Percentiles rank a stretch among this genome's conserved stretches.
Evolutionary conservation across 345 rosid genomes (phyloP).

Genomic region (Odontarrhena argentea): DNA sequence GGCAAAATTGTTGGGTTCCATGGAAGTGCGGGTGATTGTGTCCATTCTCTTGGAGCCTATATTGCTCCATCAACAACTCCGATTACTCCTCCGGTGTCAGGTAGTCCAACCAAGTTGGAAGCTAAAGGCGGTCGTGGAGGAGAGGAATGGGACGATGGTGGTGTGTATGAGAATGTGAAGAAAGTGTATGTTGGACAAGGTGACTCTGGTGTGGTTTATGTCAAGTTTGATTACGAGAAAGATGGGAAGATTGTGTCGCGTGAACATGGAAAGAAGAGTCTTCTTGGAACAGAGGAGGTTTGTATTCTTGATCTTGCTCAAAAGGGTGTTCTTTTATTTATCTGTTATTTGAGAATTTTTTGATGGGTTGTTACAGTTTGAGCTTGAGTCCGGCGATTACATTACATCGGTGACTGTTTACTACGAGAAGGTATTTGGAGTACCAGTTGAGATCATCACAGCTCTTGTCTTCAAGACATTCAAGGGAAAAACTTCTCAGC

Average conservation of each 20-base stretch:
- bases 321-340: not conserved
- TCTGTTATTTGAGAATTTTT: not conserved
- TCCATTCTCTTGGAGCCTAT: slow-evolving; percentile 40
- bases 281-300: slow-evolving; percentile 42
- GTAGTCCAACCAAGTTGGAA: slow-evolving; percentile 36
- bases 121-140: slow-evolving; percentile 45
- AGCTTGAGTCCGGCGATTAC: slow-evolving; percentile 31
- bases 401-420: slow-evolving; percentile 37
- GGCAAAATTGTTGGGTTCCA: slow-evolving; percentile 42
- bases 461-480: slow-evolving; percentile 34
- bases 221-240: slow-evolving; percentile 40
- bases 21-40: slow-evolving; percentile 33
- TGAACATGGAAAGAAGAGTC: slow-evolving; percentile 40
- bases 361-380: slow-evolving; percentile 25
- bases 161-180: slow-evolving; percentile 38
- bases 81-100: slow-evolving; percentile 21
- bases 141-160: slow-evolving; percentile 42
- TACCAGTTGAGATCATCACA: slow-evolving; percentile 27
- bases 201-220: slow-evolving; percentile 40
- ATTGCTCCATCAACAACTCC: slow-evolving; percentile 25
- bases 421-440: slow-evolving; percentile 38
- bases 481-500: slow-evolving; percentile 35
- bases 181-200: slow-evolving; percentile 43
- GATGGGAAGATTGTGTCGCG: slow-evolving; percentile 37
- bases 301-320: not conserved